Percentiles rank a stretch among this genome's conserved stretches.
Conservation (phyloP, 2,329 filamentous ascomycete species). For the Leptodontidium sp. region DNA sequence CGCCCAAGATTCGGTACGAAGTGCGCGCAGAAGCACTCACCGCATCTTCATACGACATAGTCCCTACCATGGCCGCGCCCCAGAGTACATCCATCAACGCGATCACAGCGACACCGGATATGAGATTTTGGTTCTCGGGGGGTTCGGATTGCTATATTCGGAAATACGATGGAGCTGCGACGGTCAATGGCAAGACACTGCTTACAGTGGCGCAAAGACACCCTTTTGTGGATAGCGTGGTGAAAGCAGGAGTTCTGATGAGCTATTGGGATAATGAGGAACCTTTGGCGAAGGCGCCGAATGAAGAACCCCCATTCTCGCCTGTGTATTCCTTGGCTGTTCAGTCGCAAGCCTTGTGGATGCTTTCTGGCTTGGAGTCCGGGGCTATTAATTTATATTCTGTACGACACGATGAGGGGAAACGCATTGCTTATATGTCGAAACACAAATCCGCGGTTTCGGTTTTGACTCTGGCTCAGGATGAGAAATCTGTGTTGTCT, state of each 20-base stretch:
- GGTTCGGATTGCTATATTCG: conserved; percentile 95
- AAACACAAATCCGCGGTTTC: conserved; percentile 93
- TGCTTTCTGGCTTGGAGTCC: conserved; percentile 88
- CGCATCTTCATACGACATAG: conserved; percentile 88
- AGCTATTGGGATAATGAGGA: conserved; percentile 99
- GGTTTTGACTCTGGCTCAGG: conserved; percentile 80
- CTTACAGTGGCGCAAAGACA: conserved; percentile 95
- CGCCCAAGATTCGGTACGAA: conserved; percentile 61
- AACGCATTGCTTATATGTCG: conserved; percentile 81
- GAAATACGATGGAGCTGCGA: conserved; percentile 95
- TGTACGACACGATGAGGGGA: conserved; percentile 93
- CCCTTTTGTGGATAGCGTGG: conserved; percentile 96
- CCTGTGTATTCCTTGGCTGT: conserved; percentile 95
- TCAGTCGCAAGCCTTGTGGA: conserved; percentile 88
- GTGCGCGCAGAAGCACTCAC: conserved; percentile 81
- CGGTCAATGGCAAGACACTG: conserved; percentile 92
- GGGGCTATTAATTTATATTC: conserved; percentile 94
- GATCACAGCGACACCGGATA: conserved; percentile 88
- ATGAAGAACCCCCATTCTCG: conserved; percentile 72
- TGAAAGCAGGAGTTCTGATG: conserved; percentile 91
- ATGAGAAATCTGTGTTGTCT: conserved; percentile 87
- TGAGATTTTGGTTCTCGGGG: conserved; percentile 94
- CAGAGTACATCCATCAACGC: conserved; percentile 96
- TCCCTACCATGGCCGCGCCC: conserved; percentile 95
- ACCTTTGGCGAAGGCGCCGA: conserved; percentile 50